phyloP scores from a whole-genome alignment of 2,329 filamentous ascomycete species.

The Diaporthe citrichinensis region DNA sequence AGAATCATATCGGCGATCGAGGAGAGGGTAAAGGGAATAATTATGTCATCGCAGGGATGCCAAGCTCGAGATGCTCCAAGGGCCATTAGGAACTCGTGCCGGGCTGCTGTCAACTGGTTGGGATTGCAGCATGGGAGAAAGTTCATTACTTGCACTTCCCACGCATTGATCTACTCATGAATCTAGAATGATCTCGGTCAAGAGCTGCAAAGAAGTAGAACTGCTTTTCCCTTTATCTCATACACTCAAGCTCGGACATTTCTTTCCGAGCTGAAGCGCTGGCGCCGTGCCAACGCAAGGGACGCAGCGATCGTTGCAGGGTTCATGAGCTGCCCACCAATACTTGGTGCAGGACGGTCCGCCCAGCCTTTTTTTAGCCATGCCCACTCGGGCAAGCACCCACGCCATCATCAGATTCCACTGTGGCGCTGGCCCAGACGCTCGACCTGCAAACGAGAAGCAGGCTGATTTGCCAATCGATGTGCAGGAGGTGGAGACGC shows the following conservation, averaged over 20 bases:
- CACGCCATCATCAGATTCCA: conserved; percentile 30
- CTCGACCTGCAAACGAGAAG: conserved; percentile 10
- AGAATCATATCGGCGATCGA: not conserved
- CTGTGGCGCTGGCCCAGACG: conserved; percentile 31
- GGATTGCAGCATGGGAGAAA: not conserved
- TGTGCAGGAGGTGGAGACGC: conserved; percentile 11
- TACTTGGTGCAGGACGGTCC: conserved; percentile 17
- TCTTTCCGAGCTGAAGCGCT: conserved; percentile 20
- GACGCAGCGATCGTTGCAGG: conserved; percentile 30
- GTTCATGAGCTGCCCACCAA: conserved; percentile 31
- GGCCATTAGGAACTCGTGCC: not conserved
- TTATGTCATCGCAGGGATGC: not conserved
- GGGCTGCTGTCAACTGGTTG: not conserved
- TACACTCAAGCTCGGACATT: conserved; percentile 18
- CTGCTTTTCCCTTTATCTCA: not conserved
- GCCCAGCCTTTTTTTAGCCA: conserved; percentile 28
- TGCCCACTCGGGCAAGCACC: conserved; percentile 32
- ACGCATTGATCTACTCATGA: not conserved
- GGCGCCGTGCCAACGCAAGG: conserved; percentile 34
- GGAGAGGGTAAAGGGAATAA: not conserved
- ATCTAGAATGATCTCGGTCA: not conserved
- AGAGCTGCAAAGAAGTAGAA: not conserved
- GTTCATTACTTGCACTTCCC: not conserved
- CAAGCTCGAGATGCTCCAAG: not conserved
- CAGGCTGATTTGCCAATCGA: conserved; percentile 15